A percentile compares a stretch with the other conserved stretches of the same genome.
phyloP scores from a whole-genome alignment of 2,329 filamentous ascomycete genomes.

The Thermothelomyces thermophilus region DNA sequence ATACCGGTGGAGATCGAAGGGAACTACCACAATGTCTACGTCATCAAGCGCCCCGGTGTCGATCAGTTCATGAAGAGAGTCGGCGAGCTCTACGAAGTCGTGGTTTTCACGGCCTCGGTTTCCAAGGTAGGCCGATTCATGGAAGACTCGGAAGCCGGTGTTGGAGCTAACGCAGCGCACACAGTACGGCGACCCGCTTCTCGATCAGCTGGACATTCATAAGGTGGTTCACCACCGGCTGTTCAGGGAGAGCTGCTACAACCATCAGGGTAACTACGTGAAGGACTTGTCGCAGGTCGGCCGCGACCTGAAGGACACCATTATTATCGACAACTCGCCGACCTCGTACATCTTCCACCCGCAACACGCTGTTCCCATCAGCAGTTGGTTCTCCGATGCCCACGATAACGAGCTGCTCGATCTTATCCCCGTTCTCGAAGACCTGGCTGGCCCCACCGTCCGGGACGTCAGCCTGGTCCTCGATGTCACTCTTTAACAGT shows the following conservation, averaged over 20 bases:
- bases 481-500: constrained; percentile 69
- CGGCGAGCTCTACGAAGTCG: constrained; percentile 94
- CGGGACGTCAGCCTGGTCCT: constrained; percentile 95
- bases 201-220: constrained; percentile 96
- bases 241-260: constrained; percentile 98
- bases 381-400: constrained; percentile 99
- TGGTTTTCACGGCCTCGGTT: constrained; percentile 96
- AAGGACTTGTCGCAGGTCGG: constrained; percentile 98
- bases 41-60: constrained; percentile 97
- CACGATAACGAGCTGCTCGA: constrained; percentile 98
- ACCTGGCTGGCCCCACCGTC: constrained; percentile 81
- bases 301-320: constrained; percentile 90
- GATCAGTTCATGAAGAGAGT: constrained; percentile 99
- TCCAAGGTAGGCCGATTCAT: constrained; percentile 64
- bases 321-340: constrained; percentile 99
- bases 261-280: constrained; percentile 98
- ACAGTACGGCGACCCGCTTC: constrained; percentile 88
- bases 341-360: constrained; percentile 99
- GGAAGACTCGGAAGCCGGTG: neutral
- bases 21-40: constrained; percentile 98
- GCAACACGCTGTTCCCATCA: constrained; percentile 96
- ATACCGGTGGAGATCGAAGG: constrained; percentile 99
- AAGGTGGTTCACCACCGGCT: constrained; percentile 91
- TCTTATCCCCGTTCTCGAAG: constrained; percentile 95
- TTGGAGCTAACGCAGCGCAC: constrained; percentile 20